Evolutionary conservation across 805 yeast genomes (phyloP), one percentile per base, ranked within the genome.

Genomic region (Zygoascus biomembranicola): DNA sequence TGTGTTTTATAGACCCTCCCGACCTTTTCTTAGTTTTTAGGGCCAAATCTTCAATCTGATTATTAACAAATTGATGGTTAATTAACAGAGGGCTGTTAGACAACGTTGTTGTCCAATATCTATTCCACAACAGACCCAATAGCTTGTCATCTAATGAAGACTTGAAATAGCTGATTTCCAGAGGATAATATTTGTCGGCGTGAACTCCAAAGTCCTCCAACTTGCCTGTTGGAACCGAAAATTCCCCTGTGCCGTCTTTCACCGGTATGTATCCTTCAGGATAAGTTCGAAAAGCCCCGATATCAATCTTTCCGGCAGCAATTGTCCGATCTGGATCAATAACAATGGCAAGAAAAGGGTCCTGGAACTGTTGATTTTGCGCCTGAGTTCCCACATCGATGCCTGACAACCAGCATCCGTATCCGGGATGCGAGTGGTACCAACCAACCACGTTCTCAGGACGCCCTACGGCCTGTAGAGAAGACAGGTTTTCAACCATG

Each of bases 381-480:
- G 74, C 69, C 66, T 92, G 98, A 0, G 98, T 92, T 46, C 87
- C 83, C 35, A 94, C 95, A 69, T 92, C 98, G 42, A 92, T 89
- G 3, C 94, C 95, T 52, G 94, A 84, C 45, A 92, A 69, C 97
- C 97, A 92, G 67, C 97, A 90, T 16, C 97, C 97, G 67, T 90
- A 92, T 0, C 97, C 96, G 0, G 99, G 99, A 68, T 92, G 99
- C 5, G 92, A 89, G 68, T 76, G 98, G 69, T 94, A 92, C 99
- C 99, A 92, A 9, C 99, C 99, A 14, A 94, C 87, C 20, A 92
- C 85, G 60, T 86, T 78, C 57, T 86, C 84, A n/a, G 65, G 56
- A n/a, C 78, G 67, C 0, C 79, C 80, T 18, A 76, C 71, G 26
- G 71, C 68, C 63, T 79, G 78, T 57, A 79, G 66, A 43, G 76